Conservation (phyloP, 139 green algal species). For the Trebouxia sp. region DNA sequence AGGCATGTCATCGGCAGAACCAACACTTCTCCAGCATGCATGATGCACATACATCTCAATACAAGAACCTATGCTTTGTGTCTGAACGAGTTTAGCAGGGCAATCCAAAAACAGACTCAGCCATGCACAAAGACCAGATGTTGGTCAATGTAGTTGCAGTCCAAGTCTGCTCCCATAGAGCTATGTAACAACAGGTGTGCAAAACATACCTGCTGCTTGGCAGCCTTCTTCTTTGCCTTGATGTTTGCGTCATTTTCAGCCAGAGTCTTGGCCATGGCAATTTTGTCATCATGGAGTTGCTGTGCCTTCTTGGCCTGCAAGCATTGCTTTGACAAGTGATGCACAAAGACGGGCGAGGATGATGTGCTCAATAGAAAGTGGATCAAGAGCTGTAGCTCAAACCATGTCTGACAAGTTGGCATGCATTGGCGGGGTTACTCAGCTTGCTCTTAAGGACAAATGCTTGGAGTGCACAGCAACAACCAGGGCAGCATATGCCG, state of each 20-base stretch:
- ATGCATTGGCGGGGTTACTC: too few species aligned
- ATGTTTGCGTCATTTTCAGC: constrained; percentile 19
- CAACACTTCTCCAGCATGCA: too few species aligned
- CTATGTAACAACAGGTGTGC: background rate
- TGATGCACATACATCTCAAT: too few species aligned
- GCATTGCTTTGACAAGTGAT: too few species aligned
- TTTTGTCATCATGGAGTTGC: background rate
- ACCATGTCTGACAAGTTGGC: too few species aligned
- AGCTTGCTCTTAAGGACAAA: too few species aligned
- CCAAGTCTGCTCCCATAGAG: background rate
- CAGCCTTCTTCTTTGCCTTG: constrained; percentile 20
- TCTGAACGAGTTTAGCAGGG: background rate
- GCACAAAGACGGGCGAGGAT: too few species aligned
- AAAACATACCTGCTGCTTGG: constrained; percentile 1
- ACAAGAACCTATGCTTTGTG: background rate
- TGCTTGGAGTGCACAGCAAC: too few species aligned
- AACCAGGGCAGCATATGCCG: too few species aligned
- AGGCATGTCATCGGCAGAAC: too few species aligned
- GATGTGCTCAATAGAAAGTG: too few species aligned
- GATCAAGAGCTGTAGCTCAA: too few species aligned
- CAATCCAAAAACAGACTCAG: background rate
- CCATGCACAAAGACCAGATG: background rate
- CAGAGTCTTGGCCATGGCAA: constrained; percentile 17
- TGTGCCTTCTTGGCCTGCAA: background rate
- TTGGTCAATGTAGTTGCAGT: background rate